Evolutionary conservation across 306 rosid genomes (phyloP).

Genomic region (Luffa acutangula): DNA sequence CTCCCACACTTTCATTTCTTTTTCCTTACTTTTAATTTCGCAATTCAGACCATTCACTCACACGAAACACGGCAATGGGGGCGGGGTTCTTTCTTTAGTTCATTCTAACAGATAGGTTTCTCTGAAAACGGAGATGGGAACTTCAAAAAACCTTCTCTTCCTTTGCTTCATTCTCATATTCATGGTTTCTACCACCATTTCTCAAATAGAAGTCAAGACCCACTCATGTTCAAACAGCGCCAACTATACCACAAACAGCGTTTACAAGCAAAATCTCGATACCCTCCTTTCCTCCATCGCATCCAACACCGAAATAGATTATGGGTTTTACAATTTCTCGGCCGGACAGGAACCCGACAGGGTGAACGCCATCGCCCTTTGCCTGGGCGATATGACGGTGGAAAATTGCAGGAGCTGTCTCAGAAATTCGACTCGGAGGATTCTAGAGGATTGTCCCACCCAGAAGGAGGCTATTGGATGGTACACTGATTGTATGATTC

Average conservation of each 20-base stretch:
- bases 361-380: neutral
- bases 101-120: no score
- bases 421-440: neutral
- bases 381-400: neutral
- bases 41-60: no score
- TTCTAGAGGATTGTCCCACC: neutral
- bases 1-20: no score
- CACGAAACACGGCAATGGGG: no score
- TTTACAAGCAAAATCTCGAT: neutral
- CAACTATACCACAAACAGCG: neutral
- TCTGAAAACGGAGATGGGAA: neutral
- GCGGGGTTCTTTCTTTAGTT: no score
- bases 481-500: constrained; percentile 5
- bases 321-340: neutral
- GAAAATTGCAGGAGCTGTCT: neutral
- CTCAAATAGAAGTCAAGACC: neutral
- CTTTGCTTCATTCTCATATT: neutral
- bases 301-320: neutral
- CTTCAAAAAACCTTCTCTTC: neutral
- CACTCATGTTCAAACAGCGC: neutral
- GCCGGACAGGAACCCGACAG: neutral
- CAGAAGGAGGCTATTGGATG: constrained; percentile 15
- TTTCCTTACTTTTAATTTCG: no score
- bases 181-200: neutral
- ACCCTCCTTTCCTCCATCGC: neutral